Base-by-base conservation (phyloP, 129 eudicot genomes). In the Mikania micrantha region DNA sequence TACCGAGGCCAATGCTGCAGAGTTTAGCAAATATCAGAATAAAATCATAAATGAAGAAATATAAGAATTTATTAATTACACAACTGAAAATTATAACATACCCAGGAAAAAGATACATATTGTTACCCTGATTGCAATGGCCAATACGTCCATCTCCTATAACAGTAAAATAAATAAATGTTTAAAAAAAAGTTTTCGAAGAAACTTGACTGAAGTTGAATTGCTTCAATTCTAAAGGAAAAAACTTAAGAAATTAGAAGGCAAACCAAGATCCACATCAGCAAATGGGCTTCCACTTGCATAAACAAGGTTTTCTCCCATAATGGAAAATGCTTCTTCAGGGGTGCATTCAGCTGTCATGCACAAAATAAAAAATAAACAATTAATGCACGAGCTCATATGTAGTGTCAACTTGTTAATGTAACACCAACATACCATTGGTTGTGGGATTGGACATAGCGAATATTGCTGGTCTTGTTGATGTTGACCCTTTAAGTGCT, bases 21-120 rank as follows among this genome's bases (percentile, higher is more conserved):
- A 47, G 40, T 61, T 69, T 41, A 38, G 64, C 8, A 58, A 24
- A 54, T 22, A 34, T 72, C 47, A 60, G 32, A 31, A 44, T 63
- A 40, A 38, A 38, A 44, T 24, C 57, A 36, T 16, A 53, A 0
- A 40, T 31, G 1, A 35, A 38, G 25, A 24, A 69, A 17, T 32
- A 36, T 57, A 53, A 42, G 16, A 28, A 17, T 49, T 32, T 20
- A 3, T 64, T 5, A 2, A 16, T 57, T 69, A 8, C 39, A 19
- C 11, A 9, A 39, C 25, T 24, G 32, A 47, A 63, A 58, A 28
- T 47, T 62, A 40, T 15, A 71, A 65, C 96, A 77, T 8, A 88
- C 98, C 98, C 98, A 4, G 98, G 98, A 29, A 93, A 93, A 50
- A 93, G 96, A 78, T 86, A 93, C 96, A 93, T 88, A 77, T 93